A percentile compares a stretch with the other conserved stretches of the same genome.
Evolutionary conservation across 2,329 filamentous ascomycete species (phyloP).

Genomic region (Lachnellula hyalina): DNA sequence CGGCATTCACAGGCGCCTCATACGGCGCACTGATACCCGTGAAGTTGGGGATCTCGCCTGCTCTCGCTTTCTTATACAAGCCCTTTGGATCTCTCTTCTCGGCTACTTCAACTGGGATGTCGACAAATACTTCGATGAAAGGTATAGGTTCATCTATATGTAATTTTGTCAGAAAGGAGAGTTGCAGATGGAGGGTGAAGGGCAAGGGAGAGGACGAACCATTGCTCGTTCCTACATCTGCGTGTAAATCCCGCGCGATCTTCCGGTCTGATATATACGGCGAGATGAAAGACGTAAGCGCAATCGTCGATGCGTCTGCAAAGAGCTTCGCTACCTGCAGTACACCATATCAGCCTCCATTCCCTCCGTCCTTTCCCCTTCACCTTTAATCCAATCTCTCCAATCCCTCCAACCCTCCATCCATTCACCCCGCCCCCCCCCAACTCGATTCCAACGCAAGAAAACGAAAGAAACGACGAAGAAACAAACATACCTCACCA

Average conservation of each 20-base stretch:
- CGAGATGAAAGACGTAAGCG: slow-evolving; percentile 94
- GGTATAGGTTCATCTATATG: slow-evolving; percentile 54
- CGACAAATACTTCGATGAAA: slow-evolving; percentile 91
- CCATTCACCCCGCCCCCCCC: too few species aligned
- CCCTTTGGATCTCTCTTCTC: slow-evolving; percentile 97
- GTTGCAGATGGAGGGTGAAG: neutral
- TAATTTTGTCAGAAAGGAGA: neutral
- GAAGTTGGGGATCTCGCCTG: slow-evolving; percentile 94
- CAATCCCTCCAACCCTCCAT: too few species aligned
- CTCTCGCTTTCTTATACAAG: slow-evolving; percentile 92
- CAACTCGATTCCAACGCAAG: neutral
- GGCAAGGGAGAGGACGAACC: slow-evolving; percentile 25
- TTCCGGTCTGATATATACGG: slow-evolving; percentile 86
- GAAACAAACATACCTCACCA: slow-evolving; percentile 56
- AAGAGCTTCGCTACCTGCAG: slow-evolving; percentile 87
- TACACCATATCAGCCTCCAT: slow-evolving; percentile 1
- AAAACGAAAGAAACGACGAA: neutral
- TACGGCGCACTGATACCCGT: slow-evolving; percentile 95
- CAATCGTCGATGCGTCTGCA: slow-evolving; percentile 80
- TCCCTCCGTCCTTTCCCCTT: neutral
- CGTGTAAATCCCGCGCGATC: slow-evolving; percentile 75
- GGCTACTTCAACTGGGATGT: slow-evolving; percentile 85
- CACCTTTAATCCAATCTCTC: too few species aligned
- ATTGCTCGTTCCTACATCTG: slow-evolving; percentile 46
- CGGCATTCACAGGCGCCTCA: slow-evolving; percentile 78